Conservation (phyloP, 2,329 filamentous ascomycete species). For the Dactylonectria estremocensis region DNA sequence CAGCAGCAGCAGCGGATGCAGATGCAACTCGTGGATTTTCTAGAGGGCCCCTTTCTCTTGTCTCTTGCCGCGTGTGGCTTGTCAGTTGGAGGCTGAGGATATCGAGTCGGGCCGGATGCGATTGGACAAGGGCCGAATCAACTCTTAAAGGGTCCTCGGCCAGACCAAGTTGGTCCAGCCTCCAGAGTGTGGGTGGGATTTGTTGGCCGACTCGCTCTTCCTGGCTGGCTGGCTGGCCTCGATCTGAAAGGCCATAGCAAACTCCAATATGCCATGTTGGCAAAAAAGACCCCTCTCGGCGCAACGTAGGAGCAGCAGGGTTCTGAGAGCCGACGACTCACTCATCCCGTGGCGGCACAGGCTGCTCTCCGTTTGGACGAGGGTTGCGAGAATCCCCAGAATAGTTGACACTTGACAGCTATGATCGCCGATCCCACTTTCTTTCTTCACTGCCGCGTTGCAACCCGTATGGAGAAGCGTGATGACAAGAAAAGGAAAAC, state of each 20-base stretch:
- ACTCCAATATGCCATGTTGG: neutral
- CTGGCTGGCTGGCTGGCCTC: neutral
- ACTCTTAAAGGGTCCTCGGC: neutral
- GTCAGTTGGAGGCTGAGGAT: neutral
- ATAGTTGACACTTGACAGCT: neutral
- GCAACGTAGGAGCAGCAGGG: neutral
- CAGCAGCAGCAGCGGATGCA: neutral
- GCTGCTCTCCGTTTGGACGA: neutral
- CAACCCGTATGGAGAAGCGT: constrained; percentile 2
- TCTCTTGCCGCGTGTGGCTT: constrained; percentile 22
- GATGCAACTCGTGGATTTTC: constrained; percentile 5
- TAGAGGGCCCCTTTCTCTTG: constrained; percentile 17
- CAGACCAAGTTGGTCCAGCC: too few species aligned
- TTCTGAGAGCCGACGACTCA: neutral
- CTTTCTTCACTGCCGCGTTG: neutral
- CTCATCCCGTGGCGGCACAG: neutral
- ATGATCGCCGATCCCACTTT: neutral
- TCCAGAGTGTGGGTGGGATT: too few species aligned
- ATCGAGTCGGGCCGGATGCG: neutral
- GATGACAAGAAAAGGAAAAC: neutral
- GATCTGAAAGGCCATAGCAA: neutral
- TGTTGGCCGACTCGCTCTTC: too few species aligned
- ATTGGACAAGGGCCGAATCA: constrained; percentile 1
- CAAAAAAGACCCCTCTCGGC: neutral
- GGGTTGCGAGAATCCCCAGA: neutral